These are phyloP conservation scores for Cordia subcordata DNA, from an alignment of 257 asterid genomes.

Conservation along the genomic window DNA sequence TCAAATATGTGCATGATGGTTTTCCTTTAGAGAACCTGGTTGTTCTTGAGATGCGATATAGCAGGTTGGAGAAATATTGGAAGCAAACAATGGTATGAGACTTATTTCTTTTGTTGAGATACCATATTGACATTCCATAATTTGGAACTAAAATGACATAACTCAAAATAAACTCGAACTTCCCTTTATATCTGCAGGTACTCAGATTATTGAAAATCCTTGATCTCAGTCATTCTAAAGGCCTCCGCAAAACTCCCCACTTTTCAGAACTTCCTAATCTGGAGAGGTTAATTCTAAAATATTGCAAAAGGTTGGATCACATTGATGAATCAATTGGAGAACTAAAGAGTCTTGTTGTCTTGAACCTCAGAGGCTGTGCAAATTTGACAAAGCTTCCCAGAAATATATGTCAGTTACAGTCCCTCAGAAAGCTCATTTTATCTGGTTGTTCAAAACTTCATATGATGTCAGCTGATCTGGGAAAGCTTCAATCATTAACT, in stretches of 20 bases:
- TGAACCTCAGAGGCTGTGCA: conserved; percentile 12
- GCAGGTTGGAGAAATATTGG: conserved; percentile 6
- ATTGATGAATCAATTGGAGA: conserved; percentile 8
- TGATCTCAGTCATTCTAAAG: conserved; percentile 23
- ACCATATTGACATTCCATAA: neutral
- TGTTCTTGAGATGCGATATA: conserved; percentile 13
- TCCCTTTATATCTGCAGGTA: conserved; percentile 1
- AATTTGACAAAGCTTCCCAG: conserved; percentile 11
- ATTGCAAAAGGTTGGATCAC: conserved; percentile 12
- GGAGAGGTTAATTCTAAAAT: conserved; percentile 13
- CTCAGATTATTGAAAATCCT: conserved; percentile 16
- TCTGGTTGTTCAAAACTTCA: conserved; percentile 15
- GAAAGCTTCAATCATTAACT: neutral
- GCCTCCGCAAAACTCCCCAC: conserved; percentile 11
- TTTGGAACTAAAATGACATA: neutral
- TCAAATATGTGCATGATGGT: neutral
- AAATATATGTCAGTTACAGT: conserved; percentile 5
- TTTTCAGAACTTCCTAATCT: conserved; percentile 16
- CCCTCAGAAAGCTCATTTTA: conserved; percentile 6
- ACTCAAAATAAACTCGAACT: neutral
- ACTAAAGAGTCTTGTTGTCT: conserved; percentile 1
- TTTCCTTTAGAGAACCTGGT: conserved; percentile 6
- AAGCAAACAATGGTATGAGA: conserved; percentile 9
- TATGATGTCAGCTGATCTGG: conserved; percentile 10
- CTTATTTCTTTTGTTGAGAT: neutral